Evolutionary conservation across 176 grass and related monocot species (phyloP), one percentile per base, ranked within the genome.

Genomic region (Saccharum spontaneum): DNA sequence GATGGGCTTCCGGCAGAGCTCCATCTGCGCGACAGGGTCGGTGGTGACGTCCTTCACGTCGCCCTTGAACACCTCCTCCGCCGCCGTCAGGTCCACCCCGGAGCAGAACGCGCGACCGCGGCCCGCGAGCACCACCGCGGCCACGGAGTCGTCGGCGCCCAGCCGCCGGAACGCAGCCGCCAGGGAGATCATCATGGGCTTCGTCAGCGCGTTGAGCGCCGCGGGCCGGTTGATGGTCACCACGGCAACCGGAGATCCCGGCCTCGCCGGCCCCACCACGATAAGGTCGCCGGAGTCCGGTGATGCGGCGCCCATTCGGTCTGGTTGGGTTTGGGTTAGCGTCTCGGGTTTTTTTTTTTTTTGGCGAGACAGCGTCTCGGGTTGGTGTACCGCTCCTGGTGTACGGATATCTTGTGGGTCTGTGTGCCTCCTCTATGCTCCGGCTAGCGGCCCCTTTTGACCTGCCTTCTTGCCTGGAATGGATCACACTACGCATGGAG

Each of bases 141-240:
- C 84, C 44, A 98, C 93, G 26, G 63, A n/a, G n/a, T 83, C 87
- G 65, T 92, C 93, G 46, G 83, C 81, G 69, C 91, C 88, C 44
- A 98, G 87, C 33, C 54, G 83, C 68, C 81, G 91, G 89, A 98
- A 87, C 61, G 88, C 84, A n/a, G 69, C 46, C 1, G 96, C 87
- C 16, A 98, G 76, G 45, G 87, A 74, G 20, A 87, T 52, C 69
- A 95, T 98, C 96, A 98, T 98, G 31, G 96, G 78, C 10, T 86
- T 87, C 11, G 96, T 98, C 36, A 98, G 93, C 31, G 93, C 94
- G 89, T 98, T 98, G 73, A 98, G 91, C 26, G 96, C 89, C n/a
- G 71, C 71, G 13, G 96, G 93, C 0, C 96, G 96, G 91, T 98
- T 98, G 50, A 98, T 98, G 87, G 89, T 94, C 31, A 98, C 88